Base-by-base conservation (phyloP, 345 rosid species). In the Murraya paniculata region DNA sequence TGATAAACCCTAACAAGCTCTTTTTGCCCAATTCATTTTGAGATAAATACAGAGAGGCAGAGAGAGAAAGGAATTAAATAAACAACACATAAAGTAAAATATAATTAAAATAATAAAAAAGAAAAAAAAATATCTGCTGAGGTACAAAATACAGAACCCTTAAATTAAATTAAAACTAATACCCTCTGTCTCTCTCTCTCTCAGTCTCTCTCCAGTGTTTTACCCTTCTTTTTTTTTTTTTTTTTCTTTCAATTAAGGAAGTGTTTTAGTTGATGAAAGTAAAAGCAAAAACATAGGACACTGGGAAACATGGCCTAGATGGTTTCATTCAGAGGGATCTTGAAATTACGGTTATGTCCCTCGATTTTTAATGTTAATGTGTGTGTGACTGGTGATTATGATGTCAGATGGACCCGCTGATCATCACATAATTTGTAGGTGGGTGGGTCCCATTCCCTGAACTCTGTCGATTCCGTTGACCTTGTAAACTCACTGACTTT, bases 1-100 rank as follows among this genome's bases (percentile, higher is more conserved):
- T 75, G 82, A 79, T 77, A 85, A 85, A 83, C 85, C 90, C 91
- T 64, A 79, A 39, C 53, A 68, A 74, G 81, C 67, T 80, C 77
- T 70, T 71, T 80, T 67, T 59, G 74, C 61, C 78, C 70, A 79
- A 83, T 69, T 62, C 82, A 79, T 76, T 74, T 61, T 35, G 36
- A 53, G 39, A 60, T 41, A 41, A 70, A 48, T 61, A 53, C 57
- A 45, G 45, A 24, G 45, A 24, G 35, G 24, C 41, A 62, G 30
- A 39, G 14, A 7, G 33, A 58, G 68, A 10, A 48, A 27, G 11
- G 27, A 58, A 53, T 30, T 75, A 64, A 55, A 31, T 39, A 73
- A 53, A 33, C 30, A 61, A 69, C 69, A 65, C 21, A 18, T 16
- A 67, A 66, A 39, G 7, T 10, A 57, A 64, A 11, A 65, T 13